Evolutionary conservation across 352 stramenopile species (phyloP).

Genomic region (Peronospora destructor): DNA sequence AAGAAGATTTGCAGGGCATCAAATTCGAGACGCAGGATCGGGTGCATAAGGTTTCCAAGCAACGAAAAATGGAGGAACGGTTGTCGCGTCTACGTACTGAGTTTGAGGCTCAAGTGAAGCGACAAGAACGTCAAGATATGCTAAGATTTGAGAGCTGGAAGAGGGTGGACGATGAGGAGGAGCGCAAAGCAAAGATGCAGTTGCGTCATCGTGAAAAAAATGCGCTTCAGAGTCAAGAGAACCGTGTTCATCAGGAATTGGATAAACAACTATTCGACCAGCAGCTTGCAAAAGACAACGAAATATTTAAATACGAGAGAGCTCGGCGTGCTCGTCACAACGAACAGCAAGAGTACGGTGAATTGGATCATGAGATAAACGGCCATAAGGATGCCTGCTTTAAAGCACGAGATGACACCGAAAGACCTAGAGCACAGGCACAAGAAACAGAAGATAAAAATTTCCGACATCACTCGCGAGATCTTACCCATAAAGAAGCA

Average conservation of each 20-base stretch:
- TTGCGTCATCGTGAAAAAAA: conserved; percentile 37
- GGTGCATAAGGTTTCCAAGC: conserved; percentile 50
- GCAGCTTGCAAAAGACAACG: conserved; percentile 38
- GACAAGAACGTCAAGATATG: conserved; percentile 66
- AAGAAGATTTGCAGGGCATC: conserved; percentile 70
- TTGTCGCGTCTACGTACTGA: conserved; percentile 58
- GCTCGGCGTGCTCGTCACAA: conserved; percentile 24
- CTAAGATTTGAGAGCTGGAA: conserved; percentile 71
- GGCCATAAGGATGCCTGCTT: conserved; percentile 11
- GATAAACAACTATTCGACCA: conserved; percentile 42
- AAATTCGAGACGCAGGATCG: conserved; percentile 67
- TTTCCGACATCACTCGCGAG: background rate
- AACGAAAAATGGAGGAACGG: conserved; percentile 57
- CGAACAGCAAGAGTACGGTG: conserved; percentile 23
- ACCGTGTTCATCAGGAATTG: conserved; percentile 45
- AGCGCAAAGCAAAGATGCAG: conserved; percentile 25
- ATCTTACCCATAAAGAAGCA: conserved; percentile 5
- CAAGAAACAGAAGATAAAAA: background rate
- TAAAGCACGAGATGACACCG: conserved; percentile 1
- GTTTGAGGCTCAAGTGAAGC: conserved; percentile 62
- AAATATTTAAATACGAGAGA: conserved; percentile 38
- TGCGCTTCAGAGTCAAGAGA: conserved; percentile 44
- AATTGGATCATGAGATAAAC: conserved; percentile 26
- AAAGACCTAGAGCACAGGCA: background rate
- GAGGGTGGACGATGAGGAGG: conserved; percentile 51